These are phyloP conservation scores for Podaxis rugospora DNA, from an alignment of 768 basidiomycete genomes.

Conservation along the genomic window DNA sequence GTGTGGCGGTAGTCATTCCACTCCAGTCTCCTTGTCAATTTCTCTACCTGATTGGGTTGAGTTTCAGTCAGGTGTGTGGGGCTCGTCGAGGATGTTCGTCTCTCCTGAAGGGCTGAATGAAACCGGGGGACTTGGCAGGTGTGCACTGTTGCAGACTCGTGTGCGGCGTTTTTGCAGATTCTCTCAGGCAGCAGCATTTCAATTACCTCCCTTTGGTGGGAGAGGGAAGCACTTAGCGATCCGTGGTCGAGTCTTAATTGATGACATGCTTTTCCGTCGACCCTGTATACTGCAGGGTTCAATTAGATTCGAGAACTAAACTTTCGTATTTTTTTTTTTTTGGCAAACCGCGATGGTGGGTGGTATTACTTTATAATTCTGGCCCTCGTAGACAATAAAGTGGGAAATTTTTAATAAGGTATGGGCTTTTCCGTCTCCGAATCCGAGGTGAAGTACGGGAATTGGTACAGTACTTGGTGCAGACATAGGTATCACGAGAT, in stretches of 20 bases:
- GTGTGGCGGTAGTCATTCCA: background rate
- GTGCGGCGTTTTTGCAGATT: background rate
- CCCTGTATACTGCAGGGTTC: constrained; percentile 3
- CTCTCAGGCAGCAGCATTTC: background rate
- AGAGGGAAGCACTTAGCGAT: background rate
- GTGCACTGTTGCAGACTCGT: background rate
- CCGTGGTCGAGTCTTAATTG: background rate
- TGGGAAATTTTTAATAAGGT: background rate
- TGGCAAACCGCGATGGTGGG: background rate
- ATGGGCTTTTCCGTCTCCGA: background rate
- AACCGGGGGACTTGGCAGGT: background rate
- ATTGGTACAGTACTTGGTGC: background rate
- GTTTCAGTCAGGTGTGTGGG: background rate
- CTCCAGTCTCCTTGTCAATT: background rate
- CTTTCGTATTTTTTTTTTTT: background rate
- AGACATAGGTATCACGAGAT: background rate
- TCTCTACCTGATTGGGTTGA: background rate
- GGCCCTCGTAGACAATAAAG: background rate
- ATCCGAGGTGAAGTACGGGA: background rate
- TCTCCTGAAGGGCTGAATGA: background rate
- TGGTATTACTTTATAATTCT: background rate
- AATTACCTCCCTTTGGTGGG: constrained; percentile 3
- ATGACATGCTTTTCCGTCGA: constrained; percentile 4
- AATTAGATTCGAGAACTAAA: background rate
- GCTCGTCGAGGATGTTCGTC: background rate